Base-by-base conservation (phyloP, 805 yeast species). In the Trichomonascus vanleenenianus region DNA sequence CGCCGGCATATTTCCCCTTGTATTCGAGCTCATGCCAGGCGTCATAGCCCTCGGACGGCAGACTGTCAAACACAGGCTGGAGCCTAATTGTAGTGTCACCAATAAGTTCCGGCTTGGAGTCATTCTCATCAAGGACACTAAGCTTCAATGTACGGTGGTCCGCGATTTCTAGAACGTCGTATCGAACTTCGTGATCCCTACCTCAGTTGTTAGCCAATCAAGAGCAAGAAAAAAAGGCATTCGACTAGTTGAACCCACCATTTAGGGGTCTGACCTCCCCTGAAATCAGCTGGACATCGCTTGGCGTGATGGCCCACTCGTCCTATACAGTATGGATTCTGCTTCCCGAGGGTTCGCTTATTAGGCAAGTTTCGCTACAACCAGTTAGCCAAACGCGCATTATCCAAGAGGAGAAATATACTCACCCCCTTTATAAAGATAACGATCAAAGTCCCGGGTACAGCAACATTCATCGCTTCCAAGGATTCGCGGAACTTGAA, bases 211-310 rank as follows among this genome's bases (percentile, higher is more conserved):
- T 22, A 22, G 27, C 27, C 27, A 22, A n/a, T n/a, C n/a, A n/a
- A n/a, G n/a, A 32, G 12, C 81, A 83, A 6, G 84, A 73, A 1
- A 79, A 72, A 20, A 86, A 68, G 33, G 74, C 74, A n/a, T n/a
- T n/a, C n/a, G n/a, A n/a, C n/a, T 57, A 84, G 85, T 53, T 85
- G 68, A 47, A 83, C 70, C 51, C 85, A 81, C 86, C 97, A 93
- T 16, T 71, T 76, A 1, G 98, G 98, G 3, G 85, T 83, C 60
- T 93, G 98, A 1, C 98, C 98, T 1, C 96, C 98, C 53, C 97
- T 68, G 43, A 77, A 74, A 48, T 85, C 79, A 0, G 86, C 74
- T 31, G 79, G 80, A 1, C 97, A 86, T 57, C 83, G 79, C 52
- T 84, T 80, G 8, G 94, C 91, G 55, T 77, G 76, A 49, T 85